These are phyloP conservation scores for Hypoxylon crocopeplum DNA, from an alignment of 495 filamentous ascomycete genomes.

Conservation along the genomic window DNA sequence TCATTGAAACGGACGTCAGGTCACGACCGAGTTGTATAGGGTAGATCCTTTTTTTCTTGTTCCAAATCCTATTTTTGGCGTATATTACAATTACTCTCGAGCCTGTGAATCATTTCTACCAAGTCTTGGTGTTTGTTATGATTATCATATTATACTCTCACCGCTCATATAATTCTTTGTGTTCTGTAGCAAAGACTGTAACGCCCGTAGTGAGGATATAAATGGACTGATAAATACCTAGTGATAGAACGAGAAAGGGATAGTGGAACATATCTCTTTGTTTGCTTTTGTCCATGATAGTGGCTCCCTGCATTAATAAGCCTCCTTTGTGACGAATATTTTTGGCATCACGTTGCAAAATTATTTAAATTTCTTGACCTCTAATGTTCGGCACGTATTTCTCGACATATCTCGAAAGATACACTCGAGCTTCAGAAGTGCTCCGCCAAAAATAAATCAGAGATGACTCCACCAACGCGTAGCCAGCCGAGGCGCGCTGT, in stretches of 20 bases:
- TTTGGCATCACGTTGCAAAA: neutral
- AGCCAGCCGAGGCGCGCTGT: conserved; percentile 7
- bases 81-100: too few relatives aligned
- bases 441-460: neutral
- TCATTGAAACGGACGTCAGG: too few relatives aligned
- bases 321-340: neutral
- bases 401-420: too few relatives aligned
- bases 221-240: neutral
- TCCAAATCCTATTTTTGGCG: too few relatives aligned
- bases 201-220: neutral
- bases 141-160: too few relatives aligned
- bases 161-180: conserved; percentile 4
- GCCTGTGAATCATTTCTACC: too few relatives aligned
- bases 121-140: too few relatives aligned
- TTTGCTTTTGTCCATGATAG: neutral
- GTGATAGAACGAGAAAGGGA: neutral
- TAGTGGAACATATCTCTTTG: neutral
- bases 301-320: neutral
- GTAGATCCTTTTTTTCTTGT: too few relatives aligned
- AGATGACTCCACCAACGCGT: neutral
- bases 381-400: too few relatives aligned
- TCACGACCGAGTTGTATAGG: too few relatives aligned
- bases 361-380: neutral
- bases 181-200: neutral
- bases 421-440: too few relatives aligned